These are phyloP conservation scores for Yamadazyma diddensiae DNA, from an alignment of 1,139 yeast genomes.

Conservation along the genomic window DNA sequence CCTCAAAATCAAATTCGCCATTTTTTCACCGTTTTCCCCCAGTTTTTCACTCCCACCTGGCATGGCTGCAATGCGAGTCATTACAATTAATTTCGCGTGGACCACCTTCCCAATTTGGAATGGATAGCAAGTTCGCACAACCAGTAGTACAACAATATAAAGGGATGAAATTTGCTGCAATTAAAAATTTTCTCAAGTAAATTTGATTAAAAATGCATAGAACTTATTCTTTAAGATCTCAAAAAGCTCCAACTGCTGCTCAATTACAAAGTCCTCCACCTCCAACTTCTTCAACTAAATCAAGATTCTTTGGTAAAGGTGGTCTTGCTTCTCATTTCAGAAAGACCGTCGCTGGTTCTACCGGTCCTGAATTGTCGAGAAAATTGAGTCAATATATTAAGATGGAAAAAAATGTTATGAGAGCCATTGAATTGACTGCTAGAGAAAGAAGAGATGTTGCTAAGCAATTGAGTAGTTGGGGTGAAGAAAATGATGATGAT, in stretches of 20 bases:
- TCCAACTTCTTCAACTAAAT: conserved; percentile 78
- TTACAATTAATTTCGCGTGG: neutral
- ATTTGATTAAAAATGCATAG: conserved; percentile 69
- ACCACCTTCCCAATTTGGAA: conserved; percentile 4
- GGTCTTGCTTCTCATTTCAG: conserved; percentile 81
- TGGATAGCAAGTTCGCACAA: conserved; percentile 4
- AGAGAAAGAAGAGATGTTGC: conserved; percentile 97
- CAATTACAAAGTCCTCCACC: conserved; percentile 95
- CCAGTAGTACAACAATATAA: conserved; percentile 2
- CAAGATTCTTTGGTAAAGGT: conserved; percentile 87
- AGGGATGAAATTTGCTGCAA: conserved; percentile 9
- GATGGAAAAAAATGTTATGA: conserved; percentile 95
- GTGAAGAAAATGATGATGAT: conserved; percentile 96
- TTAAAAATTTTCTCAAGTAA: neutral
- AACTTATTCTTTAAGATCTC: conserved; percentile 93
- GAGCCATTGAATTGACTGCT: conserved; percentile 89
- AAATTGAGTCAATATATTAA: conserved; percentile 87
- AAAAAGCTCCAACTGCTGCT: conserved; percentile 95
- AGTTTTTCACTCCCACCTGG: too few species aligned
- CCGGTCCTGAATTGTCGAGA: conserved; percentile 93
- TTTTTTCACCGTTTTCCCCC: too few species aligned
- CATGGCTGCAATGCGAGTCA: conserved; percentile 1
- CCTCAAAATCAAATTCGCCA: too few species aligned
- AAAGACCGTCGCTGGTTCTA: conserved; percentile 85
- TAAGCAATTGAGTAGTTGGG: conserved; percentile 94